Base-by-base conservation (phyloP, 306 rosid genomes). In the Canavalia ensiformis region DNA sequence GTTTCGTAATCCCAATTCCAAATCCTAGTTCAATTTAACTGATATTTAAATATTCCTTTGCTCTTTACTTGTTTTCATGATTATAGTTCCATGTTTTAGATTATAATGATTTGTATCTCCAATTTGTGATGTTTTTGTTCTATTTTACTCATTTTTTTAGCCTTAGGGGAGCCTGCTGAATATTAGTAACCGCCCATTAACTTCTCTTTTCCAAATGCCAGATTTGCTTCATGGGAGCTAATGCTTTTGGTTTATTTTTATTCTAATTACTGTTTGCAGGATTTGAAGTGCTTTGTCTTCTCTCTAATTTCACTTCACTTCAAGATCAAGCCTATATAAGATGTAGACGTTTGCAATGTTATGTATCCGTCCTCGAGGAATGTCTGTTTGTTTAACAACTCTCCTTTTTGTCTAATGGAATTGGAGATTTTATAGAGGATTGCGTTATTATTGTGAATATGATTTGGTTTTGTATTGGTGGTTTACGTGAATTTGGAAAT, bases 271-370 rank as follows among this genome's bases (percentile, higher is more conserved):
- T 77, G 68, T 68, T 39, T 86, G 90, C 91, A 94, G 97, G 97
- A 94, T 80, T 90, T 92, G 87, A 94, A 94, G 88, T 94, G 98
- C 90, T 94, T 94, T 72, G 98, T 94, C 44, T 94, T 94, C 84
- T 94, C 97, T 81, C 94, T 94, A 18, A 91, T 94, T 84, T 94
- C 98, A 7, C 97, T 94, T 50, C 98, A 94, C 89, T 94, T 91
- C 90, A 94, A 94, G 97, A 94, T 94, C 90, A 94, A 92, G 89
- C 98, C 97, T 46, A 94, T 94, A 67, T 94, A 86, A 84, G 65
- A 1, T 42, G 77, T 80, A 83, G 51, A 2, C n/a, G 75, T 82
- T 42, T 49, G 37, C 68, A 3, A 12, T 83, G 60, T 57, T 39
- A n/a, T 51, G 75, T 62, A 28, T 72, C 65, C 50, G 62, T 82